Evolutionary conservation across 1,284 basidiomycete species (phyloP).

Genomic region (Termitomyces sp.): DNA sequence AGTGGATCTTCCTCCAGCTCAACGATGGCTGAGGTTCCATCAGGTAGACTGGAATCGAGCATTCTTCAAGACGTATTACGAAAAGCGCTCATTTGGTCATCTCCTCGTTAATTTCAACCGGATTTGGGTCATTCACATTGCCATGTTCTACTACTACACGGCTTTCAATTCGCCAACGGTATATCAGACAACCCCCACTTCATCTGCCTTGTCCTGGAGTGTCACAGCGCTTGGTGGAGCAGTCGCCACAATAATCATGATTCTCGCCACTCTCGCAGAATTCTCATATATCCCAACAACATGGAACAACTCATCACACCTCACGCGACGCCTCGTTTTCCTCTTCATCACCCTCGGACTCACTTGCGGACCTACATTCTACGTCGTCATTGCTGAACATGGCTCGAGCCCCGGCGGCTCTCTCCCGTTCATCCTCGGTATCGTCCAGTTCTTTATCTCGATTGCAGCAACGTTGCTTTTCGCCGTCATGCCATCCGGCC

Average conservation of each 20-base stretch:
- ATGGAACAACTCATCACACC: constrained; percentile 95
- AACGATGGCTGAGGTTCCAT: constrained; percentile 94
- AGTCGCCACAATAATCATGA: constrained; percentile 90
- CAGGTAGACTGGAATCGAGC: constrained; percentile 90
- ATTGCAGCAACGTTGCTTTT: constrained; percentile 79
- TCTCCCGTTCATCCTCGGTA: constrained; percentile 79
- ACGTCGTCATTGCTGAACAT: constrained; percentile 73
- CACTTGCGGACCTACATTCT: constrained; percentile 87
- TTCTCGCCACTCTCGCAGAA: constrained; percentile 85
- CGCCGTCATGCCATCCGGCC: constrained; percentile 83
- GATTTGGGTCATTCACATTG: constrained; percentile 93
- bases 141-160: constrained; percentile 92
- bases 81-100: constrained; percentile 92
- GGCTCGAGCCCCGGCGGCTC: constrained; percentile 53
- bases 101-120: constrained; percentile 97
- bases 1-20: constrained; percentile 82
- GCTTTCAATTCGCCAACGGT: constrained; percentile 88
- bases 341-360: constrained; percentile 78
- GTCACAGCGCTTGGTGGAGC: constrained; percentile 87
- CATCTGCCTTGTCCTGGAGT: constrained; percentile 80
- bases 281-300: constrained; percentile 95
- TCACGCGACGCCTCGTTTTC: constrained; percentile 83
- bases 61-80: constrained; percentile 97
- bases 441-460: constrained; percentile 90
- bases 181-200: constrained; percentile 58